phyloP scores from a whole-genome alignment of 805 yeast species.

The Monosporozyma siamensis region DNA sequence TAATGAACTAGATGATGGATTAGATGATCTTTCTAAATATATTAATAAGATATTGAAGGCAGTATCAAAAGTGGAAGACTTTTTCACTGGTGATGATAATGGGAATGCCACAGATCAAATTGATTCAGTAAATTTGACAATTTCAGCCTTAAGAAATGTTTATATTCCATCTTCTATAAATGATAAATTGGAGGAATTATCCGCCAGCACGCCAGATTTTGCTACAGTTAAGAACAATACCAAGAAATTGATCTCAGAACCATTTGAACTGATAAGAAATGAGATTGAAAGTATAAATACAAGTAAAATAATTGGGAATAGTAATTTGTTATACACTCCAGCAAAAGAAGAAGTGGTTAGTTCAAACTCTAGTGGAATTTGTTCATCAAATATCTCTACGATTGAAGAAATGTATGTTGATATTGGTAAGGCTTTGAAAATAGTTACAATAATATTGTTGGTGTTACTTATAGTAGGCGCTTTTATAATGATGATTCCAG shows the following conservation, averaged over 20 bases:
- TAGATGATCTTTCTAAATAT: conserved; percentile 48
- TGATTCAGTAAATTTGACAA: conserved; percentile 42
- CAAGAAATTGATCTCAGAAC: conserved; percentile 42
- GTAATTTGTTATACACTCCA: conserved; percentile 35
- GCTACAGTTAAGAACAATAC: conserved; percentile 54
- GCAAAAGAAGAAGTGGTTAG: conserved; percentile 15
- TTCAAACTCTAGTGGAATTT: conserved; percentile 25
- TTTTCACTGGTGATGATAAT: conserved; percentile 40
- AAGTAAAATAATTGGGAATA: conserved; percentile 16
- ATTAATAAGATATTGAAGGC: conserved; percentile 48
- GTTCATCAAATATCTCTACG: conserved; percentile 32
- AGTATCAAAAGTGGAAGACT: conserved; percentile 42
- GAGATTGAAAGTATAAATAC: conserved; percentile 31
- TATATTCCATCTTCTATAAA: conserved; percentile 60
- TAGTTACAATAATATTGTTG: conserved; percentile 33
- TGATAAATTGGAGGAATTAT: conserved; percentile 42
- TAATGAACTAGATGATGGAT: conserved; percentile 54
- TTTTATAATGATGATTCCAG: conserved; percentile 34
- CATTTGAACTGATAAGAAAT: conserved; percentile 44
- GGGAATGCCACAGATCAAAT: conserved; percentile 17
- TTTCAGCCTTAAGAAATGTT: conserved; percentile 45
- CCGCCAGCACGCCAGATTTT: conserved; percentile 54
- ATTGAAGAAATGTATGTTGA: conserved; percentile 34
- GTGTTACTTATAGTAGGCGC: conserved; percentile 35
- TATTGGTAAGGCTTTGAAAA: conserved; percentile 28